A percentile compares a stretch with the other conserved stretches of the same genome.
Evolutionary conservation across 768 basidiomycete genomes (phyloP).

Genomic region (Suillus lakei): DNA sequence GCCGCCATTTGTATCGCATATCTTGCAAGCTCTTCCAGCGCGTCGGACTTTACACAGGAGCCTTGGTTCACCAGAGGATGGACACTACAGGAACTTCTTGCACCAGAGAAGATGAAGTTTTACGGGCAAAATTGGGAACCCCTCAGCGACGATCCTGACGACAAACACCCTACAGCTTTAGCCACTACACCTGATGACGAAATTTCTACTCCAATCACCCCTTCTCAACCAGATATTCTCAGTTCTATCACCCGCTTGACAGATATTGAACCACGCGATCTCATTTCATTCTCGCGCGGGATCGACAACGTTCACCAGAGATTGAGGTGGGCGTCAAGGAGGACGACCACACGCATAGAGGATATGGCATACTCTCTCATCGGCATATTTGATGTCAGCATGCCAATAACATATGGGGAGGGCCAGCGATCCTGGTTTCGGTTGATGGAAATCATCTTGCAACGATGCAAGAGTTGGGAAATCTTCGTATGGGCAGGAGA

Average conservation of each 20-base stretch:
- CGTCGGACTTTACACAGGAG: conserved; percentile 17
- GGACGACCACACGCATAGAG: conserved; percentile 28
- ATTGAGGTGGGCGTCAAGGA: conserved; percentile 29
- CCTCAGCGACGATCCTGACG: conserved; percentile 6
- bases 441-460: conserved; percentile 15
- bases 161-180: conserved; percentile 13
- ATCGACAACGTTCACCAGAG: conserved; percentile 21
- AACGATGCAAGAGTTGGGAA: conserved; percentile 12
- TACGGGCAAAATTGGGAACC: conserved; percentile 25
- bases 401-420: conserved; percentile 31
- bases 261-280: conserved; percentile 16
- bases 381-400: conserved; percentile 25
- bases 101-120: conserved; percentile 21
- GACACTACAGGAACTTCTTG: conserved; percentile 20
- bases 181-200: conserved; percentile 2
- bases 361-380: conserved; percentile 30
- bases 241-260: conserved; percentile 15
- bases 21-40: conserved; percentile 17
- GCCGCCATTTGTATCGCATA: conserved; percentile 29
- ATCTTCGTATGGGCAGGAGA: conserved; percentile 14
- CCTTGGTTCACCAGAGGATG: conserved; percentile 30
- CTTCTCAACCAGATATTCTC: conserved; percentile 12
- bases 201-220: conserved; percentile 15
- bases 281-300: conserved; percentile 17
- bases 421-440: conserved; percentile 27